Percentiles rank a stretch among this genome's conserved stretches.
Evolutionary conservation across 208 protist genomes (phyloP).

Genomic region (Trichomonas gallinae): DNA sequence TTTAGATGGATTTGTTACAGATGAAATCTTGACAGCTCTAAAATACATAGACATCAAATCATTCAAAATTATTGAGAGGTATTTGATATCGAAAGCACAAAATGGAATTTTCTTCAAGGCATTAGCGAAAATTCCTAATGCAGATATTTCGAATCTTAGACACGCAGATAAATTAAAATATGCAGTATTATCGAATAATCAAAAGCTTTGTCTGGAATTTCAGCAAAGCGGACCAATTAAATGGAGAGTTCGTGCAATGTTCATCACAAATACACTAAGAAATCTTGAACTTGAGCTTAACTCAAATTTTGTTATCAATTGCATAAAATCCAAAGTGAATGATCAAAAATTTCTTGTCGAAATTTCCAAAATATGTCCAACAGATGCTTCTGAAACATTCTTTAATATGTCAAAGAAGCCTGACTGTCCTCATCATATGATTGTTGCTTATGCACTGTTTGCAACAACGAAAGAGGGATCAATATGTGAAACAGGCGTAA

Average conservation of each 20-base stretch:
- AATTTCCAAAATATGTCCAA: background rate
- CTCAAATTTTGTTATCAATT: background rate
- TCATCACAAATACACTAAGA: background rate
- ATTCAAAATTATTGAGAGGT: background rate
- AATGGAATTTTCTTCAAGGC: background rate
- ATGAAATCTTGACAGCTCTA: background rate
- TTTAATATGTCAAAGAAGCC: background rate
- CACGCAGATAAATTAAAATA: background rate
- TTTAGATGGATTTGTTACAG: background rate
- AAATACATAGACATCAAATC: background rate
- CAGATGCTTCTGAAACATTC: background rate
- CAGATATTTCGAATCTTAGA: background rate
- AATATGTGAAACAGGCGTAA: background rate
- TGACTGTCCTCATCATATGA: background rate
- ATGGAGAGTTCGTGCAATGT: background rate
- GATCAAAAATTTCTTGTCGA: background rate
- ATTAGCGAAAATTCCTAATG: background rate
- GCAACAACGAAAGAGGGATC: background rate
- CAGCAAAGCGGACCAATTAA: background rate
- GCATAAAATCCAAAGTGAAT: background rate
- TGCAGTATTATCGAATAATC: background rate
- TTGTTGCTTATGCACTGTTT: background rate
- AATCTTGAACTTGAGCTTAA: background rate
- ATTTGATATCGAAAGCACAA: background rate
- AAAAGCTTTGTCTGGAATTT: background rate